These are phyloP conservation scores for Trichosporon faecale DNA, from an alignment of 1,284 basidiomycete genomes.

Conservation along the genomic window DNA sequence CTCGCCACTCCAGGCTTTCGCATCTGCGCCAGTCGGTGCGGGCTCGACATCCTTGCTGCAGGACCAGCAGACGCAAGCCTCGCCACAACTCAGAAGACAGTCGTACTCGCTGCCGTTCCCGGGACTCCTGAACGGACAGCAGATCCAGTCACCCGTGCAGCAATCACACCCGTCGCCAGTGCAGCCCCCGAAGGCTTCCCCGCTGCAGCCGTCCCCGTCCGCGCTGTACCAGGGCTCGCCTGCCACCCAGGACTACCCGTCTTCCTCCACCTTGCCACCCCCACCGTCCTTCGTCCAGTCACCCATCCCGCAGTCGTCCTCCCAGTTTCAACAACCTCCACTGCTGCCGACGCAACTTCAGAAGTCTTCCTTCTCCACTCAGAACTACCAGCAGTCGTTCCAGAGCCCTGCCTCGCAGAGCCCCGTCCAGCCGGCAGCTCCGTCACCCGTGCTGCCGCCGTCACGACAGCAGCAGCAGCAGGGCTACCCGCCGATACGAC, in stretches of 20 bases:
- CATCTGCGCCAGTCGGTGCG: neutral
- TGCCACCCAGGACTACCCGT: neutral
- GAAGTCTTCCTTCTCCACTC: slow-evolving; percentile 1
- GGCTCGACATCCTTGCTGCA: neutral
- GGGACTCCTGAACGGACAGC: neutral
- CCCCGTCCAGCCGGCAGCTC: neutral
- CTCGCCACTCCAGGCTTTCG: slow-evolving; percentile 4
- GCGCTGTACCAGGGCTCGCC: neutral
- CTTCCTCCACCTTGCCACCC: neutral
- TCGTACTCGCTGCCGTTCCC: slow-evolving; percentile 6
- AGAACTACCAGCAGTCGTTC: neutral
- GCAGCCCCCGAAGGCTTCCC: neutral
- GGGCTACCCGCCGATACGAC: neutral
- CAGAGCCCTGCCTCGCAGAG: neutral
- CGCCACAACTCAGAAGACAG: neutral
- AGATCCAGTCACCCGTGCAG: slow-evolving; percentile 4
- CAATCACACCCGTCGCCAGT: neutral
- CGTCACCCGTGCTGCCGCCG: neutral
- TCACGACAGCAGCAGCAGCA: neutral
- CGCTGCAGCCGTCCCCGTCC: neutral
- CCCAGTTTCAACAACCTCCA: neutral
- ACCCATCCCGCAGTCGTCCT: neutral
- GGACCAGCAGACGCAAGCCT: neutral
- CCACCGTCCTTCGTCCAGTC: slow-evolving; percentile 6
- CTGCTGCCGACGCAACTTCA: neutral